Conservation (phyloP, 305 asterid species). For the Plantago coronopus region DNA sequence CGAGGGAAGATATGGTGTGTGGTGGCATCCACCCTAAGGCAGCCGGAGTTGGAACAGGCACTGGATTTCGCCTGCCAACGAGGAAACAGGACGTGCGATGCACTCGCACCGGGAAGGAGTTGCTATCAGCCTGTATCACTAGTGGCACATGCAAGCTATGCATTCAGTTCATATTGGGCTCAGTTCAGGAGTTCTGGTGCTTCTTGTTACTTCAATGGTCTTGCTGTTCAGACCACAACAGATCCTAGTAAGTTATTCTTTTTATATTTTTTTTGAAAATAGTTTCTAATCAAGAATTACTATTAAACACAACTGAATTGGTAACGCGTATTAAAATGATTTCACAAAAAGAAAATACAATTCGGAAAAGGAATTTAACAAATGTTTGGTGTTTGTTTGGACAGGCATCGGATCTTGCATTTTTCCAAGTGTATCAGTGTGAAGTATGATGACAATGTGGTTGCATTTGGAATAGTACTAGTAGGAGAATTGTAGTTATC, state of each 20-base stretch:
- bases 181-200: slow-evolving; percentile 49
- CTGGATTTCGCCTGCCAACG: slow-evolving; percentile 41
- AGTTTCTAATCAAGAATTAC: too few relatives aligned
- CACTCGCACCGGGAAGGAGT: slow-evolving; percentile 44
- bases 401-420: slow-evolving; percentile 70
- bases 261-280: too few relatives aligned
- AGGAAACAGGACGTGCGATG: slow-evolving; percentile 52
- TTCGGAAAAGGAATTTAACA: not conserved
- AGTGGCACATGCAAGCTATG: slow-evolving; percentile 60
- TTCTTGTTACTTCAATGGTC: slow-evolving; percentile 67
- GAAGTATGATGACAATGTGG: slow-evolving; percentile 8
- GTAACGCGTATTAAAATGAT: too few relatives aligned
- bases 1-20: slow-evolving; percentile 73
- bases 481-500: too few relatives aligned
- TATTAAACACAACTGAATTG: too few relatives aligned
- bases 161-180: slow-evolving; percentile 79
- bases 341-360: too few relatives aligned
- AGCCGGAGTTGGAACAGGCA: slow-evolving; percentile 32
- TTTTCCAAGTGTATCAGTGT: slow-evolving; percentile 52
- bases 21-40: slow-evolving; percentile 25
- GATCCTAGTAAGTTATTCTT: slow-evolving; percentile 60
- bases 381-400: slow-evolving; percentile 8
- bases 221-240: slow-evolving; percentile 52
- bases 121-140: slow-evolving; percentile 63
- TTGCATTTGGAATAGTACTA: too few relatives aligned